Evolutionary conservation across 352 stramenopile species (phyloP), one percentile per base, ranked within the genome.

Genomic region (Phytophthora pisi): DNA sequence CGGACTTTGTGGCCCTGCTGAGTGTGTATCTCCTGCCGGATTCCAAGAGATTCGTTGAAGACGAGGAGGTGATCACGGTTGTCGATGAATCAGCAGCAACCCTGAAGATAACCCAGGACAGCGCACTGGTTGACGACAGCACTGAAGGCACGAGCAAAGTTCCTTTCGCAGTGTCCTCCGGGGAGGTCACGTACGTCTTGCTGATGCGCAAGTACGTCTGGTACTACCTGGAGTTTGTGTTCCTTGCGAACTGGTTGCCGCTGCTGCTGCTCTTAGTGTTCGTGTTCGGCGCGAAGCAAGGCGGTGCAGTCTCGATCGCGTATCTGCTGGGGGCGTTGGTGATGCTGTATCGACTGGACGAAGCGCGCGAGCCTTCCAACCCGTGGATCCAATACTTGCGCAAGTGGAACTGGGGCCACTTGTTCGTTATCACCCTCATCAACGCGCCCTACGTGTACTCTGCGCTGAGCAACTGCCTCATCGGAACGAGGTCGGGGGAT

Each of bases 321-420:
- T 96, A 96, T 45, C 79, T 95, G n/a, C 68, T 86, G 16, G 72
- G 68, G 13, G 77, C 87, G 0, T 66, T 95, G 5, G 73, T 84
- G 45, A 93, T 96, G 83, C 61, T 96, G 2, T 95, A 91, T 68
- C 78, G 82, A 28, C 70, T 95, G 18, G 87, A 96, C 52, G 81
- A 92, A 56, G 64, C 82, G 10, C 83, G 88, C 4, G 51, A 80
- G 23, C 83, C 85, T 15, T 70, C 66, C 3, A 88, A 73, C 47
- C 61, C 68, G 34, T 95, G 84, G 86, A 88, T 96, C 42, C 80
- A 89, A 23, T 80, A 86, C 31, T 64, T 96, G 13, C 81, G 86
- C 9, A 91, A 88, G 50, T 93, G 80, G 79, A 95, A 93, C 51
- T 96, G 89, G 89, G 72, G 70, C 0, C 88, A 96, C 45, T 77